Evolutionary conservation across 306 rosid species (phyloP).

Genomic region (Cercis canadensis): DNA sequence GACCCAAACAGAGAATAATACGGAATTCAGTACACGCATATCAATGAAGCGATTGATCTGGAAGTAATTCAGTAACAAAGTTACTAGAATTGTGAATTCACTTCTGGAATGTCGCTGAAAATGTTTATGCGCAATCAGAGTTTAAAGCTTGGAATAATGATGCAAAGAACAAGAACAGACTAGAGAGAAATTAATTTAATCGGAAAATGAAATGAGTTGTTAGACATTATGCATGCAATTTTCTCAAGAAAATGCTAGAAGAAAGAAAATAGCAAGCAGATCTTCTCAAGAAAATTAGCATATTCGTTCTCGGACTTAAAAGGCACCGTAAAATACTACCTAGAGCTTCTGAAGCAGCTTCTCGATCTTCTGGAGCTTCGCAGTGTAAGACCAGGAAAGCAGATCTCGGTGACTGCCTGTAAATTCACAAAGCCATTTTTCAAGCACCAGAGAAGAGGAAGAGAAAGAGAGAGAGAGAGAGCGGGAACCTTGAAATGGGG

Average conservation of each 20-base stretch:
- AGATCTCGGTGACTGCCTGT: conserved; percentile 12
- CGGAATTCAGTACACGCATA: not conserved
- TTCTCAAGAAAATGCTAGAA: conserved; percentile 15
- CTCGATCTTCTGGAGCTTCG: not conserved
- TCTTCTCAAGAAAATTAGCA: not conserved
- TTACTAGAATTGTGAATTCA: too few relatives aligned
- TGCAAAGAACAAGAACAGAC: not conserved
- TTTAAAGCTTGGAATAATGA: not conserved
- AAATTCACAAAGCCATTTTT: conserved; percentile 6
- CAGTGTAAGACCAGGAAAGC: not conserved
- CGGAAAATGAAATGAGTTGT: too few relatives aligned
- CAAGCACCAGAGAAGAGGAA: not conserved
- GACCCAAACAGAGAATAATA: conserved; percentile 12
- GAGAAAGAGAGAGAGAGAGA: not conserved
- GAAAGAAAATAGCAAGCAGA: not conserved
- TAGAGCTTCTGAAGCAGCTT: not conserved
- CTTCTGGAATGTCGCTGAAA: not conserved
- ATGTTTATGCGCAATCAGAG: not conserved
- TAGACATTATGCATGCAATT: too few relatives aligned
- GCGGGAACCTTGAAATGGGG: not conserved
- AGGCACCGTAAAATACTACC: not conserved
- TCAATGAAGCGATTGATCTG: not conserved
- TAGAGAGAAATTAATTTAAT: too few relatives aligned
- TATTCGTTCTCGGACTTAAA: not conserved
- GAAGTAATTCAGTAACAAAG: not conserved